Base-by-base conservation (phyloP, 805 yeast species). In the Ogataea kodamae region DNA sequence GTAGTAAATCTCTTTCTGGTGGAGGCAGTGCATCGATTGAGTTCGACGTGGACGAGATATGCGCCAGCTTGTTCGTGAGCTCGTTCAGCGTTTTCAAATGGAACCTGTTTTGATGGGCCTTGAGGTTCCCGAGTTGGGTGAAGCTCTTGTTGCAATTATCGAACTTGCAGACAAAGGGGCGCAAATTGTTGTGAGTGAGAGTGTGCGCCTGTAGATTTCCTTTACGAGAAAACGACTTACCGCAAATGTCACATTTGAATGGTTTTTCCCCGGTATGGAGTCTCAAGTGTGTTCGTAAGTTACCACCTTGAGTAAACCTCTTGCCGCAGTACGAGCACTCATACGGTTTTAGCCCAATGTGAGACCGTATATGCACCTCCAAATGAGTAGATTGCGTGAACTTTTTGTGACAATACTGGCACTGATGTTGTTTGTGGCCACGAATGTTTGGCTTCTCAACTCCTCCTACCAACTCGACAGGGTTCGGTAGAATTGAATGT, bases 181-280 rank as follows among this genome's bases (percentile, higher is more conserved):
- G 79, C 37, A 75, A 65, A 48, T 83, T 78, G 37, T 78, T 79
- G 61, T 88, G 97, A 0, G 95, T 87, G 39, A 85, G 64, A 56
- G 70, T 67, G 60, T 89, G 97, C 3, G 95, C 94, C 16, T 90
- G 89, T 46, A 86, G 69, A 60, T 89, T 89, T 11, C 97, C 97
- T 59, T 89, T 85, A 50, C 96, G 73, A 34, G 95, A 85, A 57
- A 89, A 89, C 20, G 76, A 68, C 40, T 86, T 74, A 14, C 75
- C 74, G 59, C 97, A 89, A 7, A 73, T 61, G 12, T 76, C 78
- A 64, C 97, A 89, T 22, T 71, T 67, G 53, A 81, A 89, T 4
- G 97, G 97, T 54, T 84, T 83, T 50, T 89, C 96, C 17, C 96
- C 96, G 0, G 96, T 87, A 51, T 87, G 96, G 20, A 87, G 65